Base-by-base conservation (phyloP, 2,329 filamentous ascomycete species). In the Colletotrichum lini region DNA sequence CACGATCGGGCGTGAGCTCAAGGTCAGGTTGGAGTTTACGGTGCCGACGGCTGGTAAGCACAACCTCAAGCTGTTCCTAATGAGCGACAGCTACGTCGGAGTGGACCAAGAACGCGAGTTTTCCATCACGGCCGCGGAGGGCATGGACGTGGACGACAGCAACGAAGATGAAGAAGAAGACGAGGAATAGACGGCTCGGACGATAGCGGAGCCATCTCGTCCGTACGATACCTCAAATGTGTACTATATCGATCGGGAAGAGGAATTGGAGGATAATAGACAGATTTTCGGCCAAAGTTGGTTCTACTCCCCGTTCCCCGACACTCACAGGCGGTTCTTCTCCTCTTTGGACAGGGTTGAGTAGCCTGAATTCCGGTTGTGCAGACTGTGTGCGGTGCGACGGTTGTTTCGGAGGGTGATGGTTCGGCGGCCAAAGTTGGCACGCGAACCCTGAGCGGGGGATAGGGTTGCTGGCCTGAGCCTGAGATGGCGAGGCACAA, bases 31-130 rank as follows among this genome's bases (percentile, higher is more conserved):
- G 74, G 95, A 98, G 83, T 97, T 95, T 80, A 94, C 94, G 35
- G 93, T 98, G 63, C 94, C 94, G 30, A 91, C 90, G 73, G 88
- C 94, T 35, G 96, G 96, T 61, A 89, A 94, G 79, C 94, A 98
- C 81, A 91, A 95, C 71, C 83, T 99, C 78, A 98, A 96, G 81
- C 85, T 98, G 74, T 98, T 94, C 83, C 85, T 99, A 80, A 98
- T 99, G 93, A 96, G 95, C 80, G 96, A 99, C 84, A 96, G 94
- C 81, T 99, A 99, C 81, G 89, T 98, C 45, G 96, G 96, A 35
- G 95, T 99, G 64, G 97, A 99, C 84, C 96, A 99, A 84, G 97
- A 97, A 79, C 94, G 95, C 65, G 90, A 91, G 6, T 98, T 99
- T 81, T 92, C 90, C 67, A 91, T 99, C 54, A 92, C 89, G 64